phyloP scores from a whole-genome alignment of 2,329 filamentous ascomycete species.

The Fusarium sp. region DNA sequence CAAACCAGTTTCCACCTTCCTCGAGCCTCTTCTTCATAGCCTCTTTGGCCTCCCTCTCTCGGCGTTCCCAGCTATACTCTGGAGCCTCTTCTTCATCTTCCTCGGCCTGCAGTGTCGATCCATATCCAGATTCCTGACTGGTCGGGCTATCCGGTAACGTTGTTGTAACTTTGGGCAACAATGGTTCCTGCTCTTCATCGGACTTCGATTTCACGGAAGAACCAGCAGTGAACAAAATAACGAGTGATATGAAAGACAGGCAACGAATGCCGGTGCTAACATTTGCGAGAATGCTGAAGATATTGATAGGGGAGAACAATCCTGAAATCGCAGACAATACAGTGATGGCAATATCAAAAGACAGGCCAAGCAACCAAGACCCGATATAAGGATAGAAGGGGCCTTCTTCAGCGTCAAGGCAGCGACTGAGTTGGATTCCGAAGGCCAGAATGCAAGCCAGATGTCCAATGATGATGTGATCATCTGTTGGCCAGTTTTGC shows the following conservation, averaged over 20 bases:
- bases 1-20: slow-evolving; percentile 80
- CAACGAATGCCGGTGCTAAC: slow-evolving; percentile 35
- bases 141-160: slow-evolving; percentile 40
- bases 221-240: slow-evolving; percentile 22
- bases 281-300: slow-evolving; percentile 44
- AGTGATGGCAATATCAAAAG: slow-evolving; percentile 65
- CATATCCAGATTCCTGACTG: slow-evolving; percentile 53
- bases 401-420: slow-evolving; percentile 62
- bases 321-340: slow-evolving; percentile 38
- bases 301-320: not conserved
- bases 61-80: slow-evolving; percentile 67
- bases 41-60: slow-evolving; percentile 65
- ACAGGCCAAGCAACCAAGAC: slow-evolving; percentile 68
- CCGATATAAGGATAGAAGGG: slow-evolving; percentile 74
- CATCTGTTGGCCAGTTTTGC: slow-evolving; percentile 56
- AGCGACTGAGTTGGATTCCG: slow-evolving; percentile 67
- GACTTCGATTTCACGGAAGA: slow-evolving; percentile 43
- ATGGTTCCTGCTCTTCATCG: slow-evolving; percentile 69
- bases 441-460: slow-evolving; percentile 74
- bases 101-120: slow-evolving; percentile 53
- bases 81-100: slow-evolving; percentile 55
- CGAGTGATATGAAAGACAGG: slow-evolving; percentile 35
- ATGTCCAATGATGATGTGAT: slow-evolving; percentile 66
- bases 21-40: slow-evolving; percentile 76
- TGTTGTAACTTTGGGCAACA: slow-evolving; percentile 57